Evolutionary conservation across 345 rosid species (phyloP).

Genomic region (Gossypium stocksii): DNA sequence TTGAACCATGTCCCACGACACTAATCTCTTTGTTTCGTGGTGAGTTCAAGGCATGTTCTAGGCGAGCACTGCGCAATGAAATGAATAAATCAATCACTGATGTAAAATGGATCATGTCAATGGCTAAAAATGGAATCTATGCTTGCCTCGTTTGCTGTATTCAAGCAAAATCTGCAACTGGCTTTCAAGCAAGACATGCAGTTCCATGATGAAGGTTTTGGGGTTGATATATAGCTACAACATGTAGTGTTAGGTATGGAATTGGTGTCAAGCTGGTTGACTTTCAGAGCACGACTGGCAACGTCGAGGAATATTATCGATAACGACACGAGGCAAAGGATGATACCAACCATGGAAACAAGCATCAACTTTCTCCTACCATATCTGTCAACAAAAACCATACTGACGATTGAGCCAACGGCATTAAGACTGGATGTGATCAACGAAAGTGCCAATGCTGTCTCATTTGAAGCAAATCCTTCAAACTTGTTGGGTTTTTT

Average conservation of each 20-base stretch:
- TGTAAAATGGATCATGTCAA: background rate
- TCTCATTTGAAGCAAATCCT: slow-evolving; percentile 72
- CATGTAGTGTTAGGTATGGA: slow-evolving; percentile 2
- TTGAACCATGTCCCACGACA: slow-evolving; percentile 50
- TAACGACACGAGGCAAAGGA: slow-evolving; percentile 45
- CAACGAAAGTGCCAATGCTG: slow-evolving; percentile 76
- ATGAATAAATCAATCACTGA: background rate
- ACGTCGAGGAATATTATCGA: slow-evolving; percentile 55
- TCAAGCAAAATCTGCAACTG: slow-evolving; percentile 60
- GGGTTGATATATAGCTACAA: slow-evolving; percentile 27
- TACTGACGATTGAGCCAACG: slow-evolving; percentile 61
- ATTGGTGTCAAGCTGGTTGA: slow-evolving; percentile 14
- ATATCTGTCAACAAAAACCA: slow-evolving; percentile 66
- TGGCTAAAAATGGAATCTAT: background rate
- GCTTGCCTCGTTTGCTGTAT: slow-evolving; percentile 32
- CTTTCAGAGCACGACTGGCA: slow-evolving; percentile 41
- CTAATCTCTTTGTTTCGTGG: slow-evolving; percentile 17
- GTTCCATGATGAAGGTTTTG: slow-evolving; percentile 38
- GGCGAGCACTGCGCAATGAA: slow-evolving; percentile 40
- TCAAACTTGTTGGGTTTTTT: too few species aligned
- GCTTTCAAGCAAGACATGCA: slow-evolving; percentile 67
- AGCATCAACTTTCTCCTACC: slow-evolving; percentile 77
- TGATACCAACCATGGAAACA: slow-evolving; percentile 66
- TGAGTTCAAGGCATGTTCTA: slow-evolving; percentile 59
- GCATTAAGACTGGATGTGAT: slow-evolving; percentile 83